Conservation (phyloP, 441 rosid species). For the Arabidopsis lyrata region DNA sequence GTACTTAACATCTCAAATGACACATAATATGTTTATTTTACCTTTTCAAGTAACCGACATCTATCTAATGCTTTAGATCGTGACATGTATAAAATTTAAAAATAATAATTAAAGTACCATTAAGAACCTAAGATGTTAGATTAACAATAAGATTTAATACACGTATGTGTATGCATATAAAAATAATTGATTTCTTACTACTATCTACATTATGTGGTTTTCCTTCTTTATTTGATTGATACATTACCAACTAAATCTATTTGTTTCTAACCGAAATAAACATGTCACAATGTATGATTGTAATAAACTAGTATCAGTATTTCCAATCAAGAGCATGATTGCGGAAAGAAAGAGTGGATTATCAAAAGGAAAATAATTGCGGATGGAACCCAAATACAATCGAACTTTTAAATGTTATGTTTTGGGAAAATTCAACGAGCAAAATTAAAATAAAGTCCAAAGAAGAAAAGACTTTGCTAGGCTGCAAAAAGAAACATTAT, state of each 20-base stretch:
- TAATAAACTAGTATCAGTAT: not conserved
- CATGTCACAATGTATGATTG: too few relatives aligned
- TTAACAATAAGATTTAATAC: not conserved
- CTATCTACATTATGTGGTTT: too few relatives aligned
- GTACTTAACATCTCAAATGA: not conserved
- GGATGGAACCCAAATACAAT: not conserved
- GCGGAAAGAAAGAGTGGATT: not conserved
- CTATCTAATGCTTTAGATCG: not conserved
- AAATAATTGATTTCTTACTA: not conserved
- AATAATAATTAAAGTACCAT: not conserved
- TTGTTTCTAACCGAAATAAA: not conserved
- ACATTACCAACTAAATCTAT: not conserved
- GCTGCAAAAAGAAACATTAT: slow-evolving; percentile 32
- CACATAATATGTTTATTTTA: not conserved
- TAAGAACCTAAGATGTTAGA: not conserved
- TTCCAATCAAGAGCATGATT: not conserved
- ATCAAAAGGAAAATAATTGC: not conserved
- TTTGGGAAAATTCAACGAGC: slow-evolving; percentile 5
- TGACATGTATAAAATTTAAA: not conserved
- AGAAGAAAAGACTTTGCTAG: slow-evolving; percentile 26
- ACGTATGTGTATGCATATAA: not conserved
- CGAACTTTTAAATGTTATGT: slow-evolving; percentile 3
- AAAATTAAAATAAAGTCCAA: slow-evolving; percentile 15
- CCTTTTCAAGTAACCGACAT: not conserved
- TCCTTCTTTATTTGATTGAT: not conserved